Evolutionary conservation across 139 green algal genomes (phyloP).

Genomic region (Pseudopediastrum boryanum): DNA sequence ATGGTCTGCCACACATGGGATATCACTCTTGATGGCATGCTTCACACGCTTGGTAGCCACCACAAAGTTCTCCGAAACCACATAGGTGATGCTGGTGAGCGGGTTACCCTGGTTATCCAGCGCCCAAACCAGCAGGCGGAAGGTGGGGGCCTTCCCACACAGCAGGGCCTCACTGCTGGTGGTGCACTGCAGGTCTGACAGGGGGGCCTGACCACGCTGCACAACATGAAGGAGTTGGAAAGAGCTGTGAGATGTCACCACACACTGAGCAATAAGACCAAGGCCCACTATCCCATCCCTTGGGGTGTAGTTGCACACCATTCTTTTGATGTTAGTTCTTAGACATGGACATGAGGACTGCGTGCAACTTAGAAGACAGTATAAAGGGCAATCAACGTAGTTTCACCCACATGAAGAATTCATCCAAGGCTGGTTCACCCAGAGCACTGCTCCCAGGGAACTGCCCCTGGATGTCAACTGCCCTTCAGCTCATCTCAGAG

Average conservation of each 20-base stretch:
- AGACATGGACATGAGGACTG: too few relatives aligned
- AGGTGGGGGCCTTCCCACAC: constrained; percentile 65
- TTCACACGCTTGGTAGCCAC: constrained; percentile 73
- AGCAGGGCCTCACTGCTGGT: constrained; percentile 68
- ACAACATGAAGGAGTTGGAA: background rate
- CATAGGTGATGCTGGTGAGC: constrained; percentile 57
- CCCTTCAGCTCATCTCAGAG: too few relatives aligned
- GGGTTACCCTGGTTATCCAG: constrained; percentile 13
- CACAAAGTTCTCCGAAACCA: constrained; percentile 67
- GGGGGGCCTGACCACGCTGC: constrained; percentile 48
- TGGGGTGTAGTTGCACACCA: background rate
- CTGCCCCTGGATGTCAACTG: too few relatives aligned
- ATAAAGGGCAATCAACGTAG: too few relatives aligned
- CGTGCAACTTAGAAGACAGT: too few relatives aligned
- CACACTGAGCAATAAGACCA: too few relatives aligned
- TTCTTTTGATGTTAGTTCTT: background rate
- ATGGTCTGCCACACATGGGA: constrained; percentile 54
- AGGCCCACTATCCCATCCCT: too few relatives aligned
- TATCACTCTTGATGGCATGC: constrained; percentile 69
- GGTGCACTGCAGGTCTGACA: constrained; percentile 64
- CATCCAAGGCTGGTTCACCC: too few relatives aligned
- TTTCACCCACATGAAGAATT: too few relatives aligned
- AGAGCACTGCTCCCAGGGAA: too few relatives aligned
- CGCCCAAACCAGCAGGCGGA: constrained; percentile 66
- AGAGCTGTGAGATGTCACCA: too few relatives aligned